A percentile compares a stretch with the other conserved stretches of the same genome.
Conservation (phyloP, 2,329 filamentous ascomycete species). For the Fusarium foetens region DNA sequence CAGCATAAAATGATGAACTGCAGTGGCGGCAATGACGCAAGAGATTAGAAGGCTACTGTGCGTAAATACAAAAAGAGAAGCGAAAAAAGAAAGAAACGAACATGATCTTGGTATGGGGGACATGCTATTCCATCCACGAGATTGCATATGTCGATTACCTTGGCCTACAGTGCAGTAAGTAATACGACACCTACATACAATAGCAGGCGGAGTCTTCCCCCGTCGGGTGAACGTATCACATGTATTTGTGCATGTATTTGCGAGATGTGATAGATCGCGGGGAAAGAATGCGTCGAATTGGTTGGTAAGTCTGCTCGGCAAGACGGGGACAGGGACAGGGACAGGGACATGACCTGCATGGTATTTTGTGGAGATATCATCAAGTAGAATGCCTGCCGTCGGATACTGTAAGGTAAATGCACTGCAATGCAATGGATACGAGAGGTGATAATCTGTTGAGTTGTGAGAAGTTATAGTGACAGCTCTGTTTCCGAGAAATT, state of each 20-base stretch:
- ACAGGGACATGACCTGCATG: neutral
- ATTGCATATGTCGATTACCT: neutral
- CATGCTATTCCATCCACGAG: neutral
- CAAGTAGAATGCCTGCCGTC: neutral
- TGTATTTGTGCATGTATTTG: neutral
- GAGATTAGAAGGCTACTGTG: neutral
- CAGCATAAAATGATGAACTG: neutral
- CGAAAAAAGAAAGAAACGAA: neutral
- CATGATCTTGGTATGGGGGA: neutral
- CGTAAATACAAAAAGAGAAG: neutral
- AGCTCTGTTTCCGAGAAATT: neutral
- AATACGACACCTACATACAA: neutral
- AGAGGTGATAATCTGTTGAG: neutral
- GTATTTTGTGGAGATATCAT: neutral
- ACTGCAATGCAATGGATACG: neutral
- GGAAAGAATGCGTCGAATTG: constrained; percentile 17
- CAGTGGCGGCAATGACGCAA: constrained; percentile 10
- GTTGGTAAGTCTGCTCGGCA: neutral
- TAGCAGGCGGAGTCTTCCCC: neutral
- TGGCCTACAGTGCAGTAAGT: neutral
- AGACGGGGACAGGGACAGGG: neutral
- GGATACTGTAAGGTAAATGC: neutral
- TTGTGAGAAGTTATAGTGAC: neutral
- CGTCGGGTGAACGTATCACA: neutral
- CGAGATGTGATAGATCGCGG: constrained; percentile 35